A percentile compares a stretch with the other conserved stretches of the same genome.
These are phyloP conservation scores for Phytophthora cactorum DNA, from an alignment of 352 stramenopile genomes.

Conservation along the genomic window DNA sequence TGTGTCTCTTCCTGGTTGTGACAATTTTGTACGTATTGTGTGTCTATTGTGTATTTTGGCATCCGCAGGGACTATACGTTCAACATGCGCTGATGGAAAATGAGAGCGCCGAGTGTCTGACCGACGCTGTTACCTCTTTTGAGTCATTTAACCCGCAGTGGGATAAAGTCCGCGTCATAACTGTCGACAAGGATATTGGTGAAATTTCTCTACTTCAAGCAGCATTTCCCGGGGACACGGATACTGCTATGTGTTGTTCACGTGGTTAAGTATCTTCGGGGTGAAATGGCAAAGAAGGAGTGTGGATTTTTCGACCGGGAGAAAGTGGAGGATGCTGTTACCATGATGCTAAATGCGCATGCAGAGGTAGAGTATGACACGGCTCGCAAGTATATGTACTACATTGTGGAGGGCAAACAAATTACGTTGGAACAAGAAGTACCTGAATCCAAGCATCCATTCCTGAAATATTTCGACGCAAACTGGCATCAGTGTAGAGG, in stretches of 20 bases:
- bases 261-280: neutral
- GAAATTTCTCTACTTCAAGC: too few relatives aligned
- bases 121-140: neutral
- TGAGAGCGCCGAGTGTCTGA: neutral
- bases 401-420: neutral
- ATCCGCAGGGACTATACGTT: neutral
- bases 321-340: neutral
- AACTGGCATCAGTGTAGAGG: neutral
- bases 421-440: neutral
- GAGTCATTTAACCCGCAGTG: neutral
- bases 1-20: neutral
- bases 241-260: neutral
- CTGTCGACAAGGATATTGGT: too few relatives aligned
- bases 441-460: neutral
- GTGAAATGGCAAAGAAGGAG: neutral
- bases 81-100: neutral
- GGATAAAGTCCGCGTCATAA: neutral
- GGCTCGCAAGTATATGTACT: neutral
- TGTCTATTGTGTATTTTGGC: neutral
- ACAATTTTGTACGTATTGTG: neutral
- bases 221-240: neutral
- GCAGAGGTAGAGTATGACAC: neutral
- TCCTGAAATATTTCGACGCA: neutral
- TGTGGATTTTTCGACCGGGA: neutral
- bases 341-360: neutral